Evolutionary conservation across 257 asterid species (phyloP).

Genomic region (Petunia secreta): DNA sequence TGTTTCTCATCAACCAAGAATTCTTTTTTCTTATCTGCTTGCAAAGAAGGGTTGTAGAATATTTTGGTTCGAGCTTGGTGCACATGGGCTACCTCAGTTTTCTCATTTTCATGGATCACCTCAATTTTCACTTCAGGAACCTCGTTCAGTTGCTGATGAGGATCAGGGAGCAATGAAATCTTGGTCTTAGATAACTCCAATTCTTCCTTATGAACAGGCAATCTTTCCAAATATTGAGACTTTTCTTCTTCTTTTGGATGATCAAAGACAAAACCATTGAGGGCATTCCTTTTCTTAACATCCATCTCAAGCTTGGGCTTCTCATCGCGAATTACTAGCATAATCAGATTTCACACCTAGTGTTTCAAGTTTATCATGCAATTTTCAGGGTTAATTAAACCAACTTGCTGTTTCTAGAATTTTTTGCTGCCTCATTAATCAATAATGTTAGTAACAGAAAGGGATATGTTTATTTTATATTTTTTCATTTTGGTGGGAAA

Average conservation of each 20-base stretch:
- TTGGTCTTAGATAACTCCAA: no score
- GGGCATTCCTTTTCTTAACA: conserved; percentile 27
- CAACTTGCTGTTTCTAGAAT: conserved; percentile 2
- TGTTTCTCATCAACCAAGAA: no score
- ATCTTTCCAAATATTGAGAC: no score
- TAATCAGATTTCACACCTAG: background rate
- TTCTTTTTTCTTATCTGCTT: no score
- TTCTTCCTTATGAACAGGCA: no score
- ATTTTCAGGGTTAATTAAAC: background rate
- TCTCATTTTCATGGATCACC: background rate
- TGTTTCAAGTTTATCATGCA: no score
- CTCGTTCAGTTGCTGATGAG: background rate
- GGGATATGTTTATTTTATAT: background rate
- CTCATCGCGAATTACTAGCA: conserved; percentile 37
- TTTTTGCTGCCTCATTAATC: background rate
- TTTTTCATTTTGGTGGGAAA: background rate
- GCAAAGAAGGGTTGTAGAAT: no score
- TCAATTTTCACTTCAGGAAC: background rate
- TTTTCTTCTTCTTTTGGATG: no score
- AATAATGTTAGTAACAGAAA: background rate
- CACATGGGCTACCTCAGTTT: no score
- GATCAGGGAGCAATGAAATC: background rate
- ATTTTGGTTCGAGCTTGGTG: no score
- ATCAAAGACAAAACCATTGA: background rate
- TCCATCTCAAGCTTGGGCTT: conserved; percentile 28